Conservation (phyloP, 768 basidiomycete species). For the Auricularia sp. region DNA sequence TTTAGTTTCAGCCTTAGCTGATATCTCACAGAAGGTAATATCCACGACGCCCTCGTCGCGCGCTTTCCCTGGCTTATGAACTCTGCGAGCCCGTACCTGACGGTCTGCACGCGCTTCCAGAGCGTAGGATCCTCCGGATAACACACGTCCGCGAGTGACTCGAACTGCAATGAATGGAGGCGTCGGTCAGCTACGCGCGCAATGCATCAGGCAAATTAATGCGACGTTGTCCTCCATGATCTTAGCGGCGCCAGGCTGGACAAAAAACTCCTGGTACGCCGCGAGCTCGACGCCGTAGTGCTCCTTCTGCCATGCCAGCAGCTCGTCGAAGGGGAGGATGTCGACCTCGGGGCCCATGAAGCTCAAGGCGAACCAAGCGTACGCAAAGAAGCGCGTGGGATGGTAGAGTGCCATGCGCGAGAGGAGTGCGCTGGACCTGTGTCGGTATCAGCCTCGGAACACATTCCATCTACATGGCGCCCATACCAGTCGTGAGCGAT, state of each 20-base stretch:
- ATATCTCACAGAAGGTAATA: slow-evolving; percentile 21
- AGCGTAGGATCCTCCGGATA: slow-evolving; percentile 26
- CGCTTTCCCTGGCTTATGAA: slow-evolving; percentile 26
- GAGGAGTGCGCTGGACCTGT: slow-evolving; percentile 29
- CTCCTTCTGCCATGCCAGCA: slow-evolving; percentile 20
- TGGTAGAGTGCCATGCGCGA: slow-evolving; percentile 31
- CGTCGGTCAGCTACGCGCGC: neutral
- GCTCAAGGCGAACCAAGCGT: slow-evolving; percentile 29
- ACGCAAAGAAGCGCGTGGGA: slow-evolving; percentile 31
- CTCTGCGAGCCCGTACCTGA: slow-evolving; percentile 25
- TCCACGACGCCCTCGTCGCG: slow-evolving; percentile 23
- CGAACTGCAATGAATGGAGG: slow-evolving; percentile 19
- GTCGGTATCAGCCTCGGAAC: neutral
- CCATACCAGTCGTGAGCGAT: slow-evolving; percentile 38
- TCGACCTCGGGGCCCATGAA: slow-evolving; percentile 21
- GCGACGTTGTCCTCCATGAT: slow-evolving; percentile 26
- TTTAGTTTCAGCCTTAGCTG: no score
- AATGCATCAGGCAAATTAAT: neutral
- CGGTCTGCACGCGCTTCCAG: slow-evolving; percentile 28
- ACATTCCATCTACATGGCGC: neutral
- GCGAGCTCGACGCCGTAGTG: slow-evolving; percentile 23
- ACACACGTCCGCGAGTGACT: slow-evolving; percentile 28
- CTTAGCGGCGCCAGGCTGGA: slow-evolving; percentile 23
- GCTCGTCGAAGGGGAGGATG: slow-evolving; percentile 10
- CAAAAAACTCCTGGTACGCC: slow-evolving; percentile 33